These are phyloP conservation scores for Suillus paluster DNA, from an alignment of 768 basidiomycete species.

Conservation along the genomic window DNA sequence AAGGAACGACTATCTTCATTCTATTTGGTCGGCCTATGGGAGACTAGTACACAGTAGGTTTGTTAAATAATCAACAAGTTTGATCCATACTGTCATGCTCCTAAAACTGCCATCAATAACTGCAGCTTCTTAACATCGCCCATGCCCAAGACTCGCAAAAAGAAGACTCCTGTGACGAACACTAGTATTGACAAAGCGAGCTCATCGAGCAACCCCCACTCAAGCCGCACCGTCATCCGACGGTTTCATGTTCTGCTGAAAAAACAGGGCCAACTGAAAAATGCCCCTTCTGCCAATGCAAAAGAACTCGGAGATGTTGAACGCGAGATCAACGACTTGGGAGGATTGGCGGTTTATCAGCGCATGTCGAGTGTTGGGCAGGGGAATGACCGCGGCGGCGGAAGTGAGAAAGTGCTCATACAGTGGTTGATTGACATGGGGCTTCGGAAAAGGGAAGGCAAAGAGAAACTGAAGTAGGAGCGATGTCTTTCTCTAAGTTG, in stretches of 20 bases:
- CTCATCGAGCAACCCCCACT: slow-evolving; percentile 54
- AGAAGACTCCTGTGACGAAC: slow-evolving; percentile 50
- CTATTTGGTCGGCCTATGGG: too few relatives aligned
- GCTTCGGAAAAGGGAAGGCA: slow-evolving; percentile 30
- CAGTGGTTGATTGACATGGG: slow-evolving; percentile 69
- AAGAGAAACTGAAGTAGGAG: slow-evolving; percentile 37
- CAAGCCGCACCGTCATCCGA: slow-evolving; percentile 76
- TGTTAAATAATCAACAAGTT: neutral
- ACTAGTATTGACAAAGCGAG: slow-evolving; percentile 28
- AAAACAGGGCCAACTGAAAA: slow-evolving; percentile 55
- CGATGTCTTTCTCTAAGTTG: slow-evolving; percentile 12
- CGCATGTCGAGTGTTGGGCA: slow-evolving; percentile 84
- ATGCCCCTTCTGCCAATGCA: slow-evolving; percentile 20
- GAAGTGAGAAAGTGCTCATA: slow-evolving; percentile 82
- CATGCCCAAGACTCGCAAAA: slow-evolving; percentile 50
- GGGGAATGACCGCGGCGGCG: slow-evolving; percentile 80
- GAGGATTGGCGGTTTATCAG: slow-evolving; percentile 83
- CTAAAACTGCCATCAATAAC: neutral
- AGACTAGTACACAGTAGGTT: too few relatives aligned
- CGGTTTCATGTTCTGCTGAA: slow-evolving; percentile 83
- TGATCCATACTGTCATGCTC: neutral
- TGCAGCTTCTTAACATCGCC: neutral
- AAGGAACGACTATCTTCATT: too few relatives aligned
- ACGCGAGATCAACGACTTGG: slow-evolving; percentile 65
- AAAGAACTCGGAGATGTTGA: slow-evolving; percentile 57